Evolutionary conservation across 164 flowering plant genomes (phyloP).

Genomic region (Protea cynaroides): DNA sequence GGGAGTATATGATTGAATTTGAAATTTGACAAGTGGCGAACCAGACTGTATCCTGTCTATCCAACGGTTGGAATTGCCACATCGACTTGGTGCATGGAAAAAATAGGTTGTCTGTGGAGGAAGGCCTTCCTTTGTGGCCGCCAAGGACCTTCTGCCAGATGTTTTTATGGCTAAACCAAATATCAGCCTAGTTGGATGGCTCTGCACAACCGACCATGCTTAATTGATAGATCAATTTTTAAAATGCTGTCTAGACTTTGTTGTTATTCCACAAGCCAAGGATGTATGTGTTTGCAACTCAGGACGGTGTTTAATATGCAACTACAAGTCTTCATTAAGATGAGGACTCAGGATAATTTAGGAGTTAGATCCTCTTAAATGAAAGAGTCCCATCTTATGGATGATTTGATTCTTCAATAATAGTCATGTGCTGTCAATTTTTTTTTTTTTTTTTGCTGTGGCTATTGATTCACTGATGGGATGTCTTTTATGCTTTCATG

Average conservation of each 20-base stretch:
- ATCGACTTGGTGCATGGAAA: too few species aligned
- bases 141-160: too few species aligned
- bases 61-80: too few species aligned
- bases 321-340: background rate
- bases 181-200: background rate
- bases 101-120: too few species aligned
- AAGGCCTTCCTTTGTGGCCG: too few species aligned
- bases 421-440: background rate
- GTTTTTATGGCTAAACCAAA: too few species aligned
- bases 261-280: background rate
- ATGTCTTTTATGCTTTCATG: conserved; percentile 4
- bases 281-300: background rate
- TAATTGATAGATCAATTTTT: background rate
- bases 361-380: background rate
- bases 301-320: background rate
- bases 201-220: background rate
- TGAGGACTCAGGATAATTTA: background rate
- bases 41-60: too few species aligned
- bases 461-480: background rate
- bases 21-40: too few species aligned
- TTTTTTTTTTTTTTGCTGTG: background rate
- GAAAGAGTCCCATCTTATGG: background rate
- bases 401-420: background rate
- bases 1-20: too few species aligned
- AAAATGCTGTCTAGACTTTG: background rate